A percentile compares a stretch with the other conserved stretches of the same genome.
Conservation (phyloP, 2,329 filamentous ascomycete species). For the Sordariomycetes sp. region DNA sequence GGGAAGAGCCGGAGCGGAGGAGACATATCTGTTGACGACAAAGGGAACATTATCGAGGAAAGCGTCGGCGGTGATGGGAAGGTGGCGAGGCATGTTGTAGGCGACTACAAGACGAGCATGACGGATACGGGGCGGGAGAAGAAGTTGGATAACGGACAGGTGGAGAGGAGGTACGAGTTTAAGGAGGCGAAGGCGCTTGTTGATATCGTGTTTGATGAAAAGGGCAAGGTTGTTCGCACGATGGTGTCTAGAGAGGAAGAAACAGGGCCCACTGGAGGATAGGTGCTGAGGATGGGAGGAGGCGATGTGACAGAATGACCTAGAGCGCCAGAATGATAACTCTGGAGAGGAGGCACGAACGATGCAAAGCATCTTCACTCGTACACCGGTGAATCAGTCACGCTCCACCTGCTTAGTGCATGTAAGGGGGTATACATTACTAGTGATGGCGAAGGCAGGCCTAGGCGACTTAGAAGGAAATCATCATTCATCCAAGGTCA, state of each 20-base stretch:
- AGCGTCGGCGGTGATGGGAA: constrained; percentile 30
- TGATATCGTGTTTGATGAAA: not conserved
- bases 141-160: not conserved
- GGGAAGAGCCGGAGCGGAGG: constrained; percentile 39
- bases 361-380: too few relatives aligned
- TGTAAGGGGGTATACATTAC: too few relatives aligned
- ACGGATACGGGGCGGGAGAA: constrained; percentile 24
- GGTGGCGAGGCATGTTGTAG: constrained; percentile 37
- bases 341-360: too few relatives aligned
- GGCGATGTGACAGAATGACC: not conserved
- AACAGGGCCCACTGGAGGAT: not conserved
- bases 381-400: too few relatives aligned
- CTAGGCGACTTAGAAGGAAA: too few relatives aligned
- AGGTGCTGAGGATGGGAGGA: not conserved
- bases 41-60: constrained; percentile 50
- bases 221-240: not conserved
- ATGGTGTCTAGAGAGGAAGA: not conserved
- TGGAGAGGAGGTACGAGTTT: not conserved
- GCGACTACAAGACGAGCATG: constrained; percentile 50
- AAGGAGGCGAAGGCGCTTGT: not conserved
- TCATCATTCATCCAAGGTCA: too few relatives aligned
- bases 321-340: too few relatives aligned
- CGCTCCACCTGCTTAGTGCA: too few relatives aligned
- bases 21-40: constrained; percentile 44
- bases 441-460: too few relatives aligned